These are phyloP conservation scores for Harringtonia lauricola DNA, from an alignment of 2,329 filamentous ascomycete genomes.

Conservation along the genomic window DNA sequence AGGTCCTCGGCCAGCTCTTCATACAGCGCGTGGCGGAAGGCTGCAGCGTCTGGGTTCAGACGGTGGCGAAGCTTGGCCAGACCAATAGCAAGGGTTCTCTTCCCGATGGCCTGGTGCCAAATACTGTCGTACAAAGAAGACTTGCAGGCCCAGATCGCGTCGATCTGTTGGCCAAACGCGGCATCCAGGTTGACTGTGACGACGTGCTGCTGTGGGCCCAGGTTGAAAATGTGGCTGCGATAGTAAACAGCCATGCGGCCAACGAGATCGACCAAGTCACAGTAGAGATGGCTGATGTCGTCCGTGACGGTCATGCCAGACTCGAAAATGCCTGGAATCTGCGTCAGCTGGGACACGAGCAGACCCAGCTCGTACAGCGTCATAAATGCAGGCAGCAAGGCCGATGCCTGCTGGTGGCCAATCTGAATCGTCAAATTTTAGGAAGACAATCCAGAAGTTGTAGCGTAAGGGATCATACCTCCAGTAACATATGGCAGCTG, in stretches of 20 bases:
- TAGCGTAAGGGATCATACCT: conserved; percentile 17
- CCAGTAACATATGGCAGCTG: conserved; percentile 25
- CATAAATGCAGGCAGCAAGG: conserved; percentile 26
- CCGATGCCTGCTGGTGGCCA: conserved; percentile 24
- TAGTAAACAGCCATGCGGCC: conserved; percentile 24
- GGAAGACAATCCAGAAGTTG: background rate
- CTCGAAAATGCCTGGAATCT: conserved; percentile 24
- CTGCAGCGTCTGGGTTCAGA: conserved; percentile 16
- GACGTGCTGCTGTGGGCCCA: conserved; percentile 13
- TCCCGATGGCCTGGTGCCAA: conserved; percentile 23
- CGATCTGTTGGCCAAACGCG: conserved; percentile 22
- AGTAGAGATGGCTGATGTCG: conserved; percentile 22
- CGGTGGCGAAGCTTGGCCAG: conserved; percentile 20
- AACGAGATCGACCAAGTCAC: conserved; percentile 22
- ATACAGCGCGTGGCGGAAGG: conserved; percentile 20
- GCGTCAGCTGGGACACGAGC: conserved; percentile 23
- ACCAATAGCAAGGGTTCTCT: conserved; percentile 12
- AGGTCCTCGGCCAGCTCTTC: conserved; percentile 25
- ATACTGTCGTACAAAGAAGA: conserved; percentile 22
- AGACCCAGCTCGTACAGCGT: conserved; percentile 27
- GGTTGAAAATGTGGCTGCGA: conserved; percentile 20
- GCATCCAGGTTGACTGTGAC: conserved; percentile 24
- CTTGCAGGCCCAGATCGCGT: conserved; percentile 22
- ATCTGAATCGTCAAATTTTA: conserved; percentile 16
- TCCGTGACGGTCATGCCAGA: conserved; percentile 20